These are phyloP conservation scores for Trichopus zeylanicus DNA, from an alignment of 116 monocot genomes.

Conservation along the genomic window DNA sequence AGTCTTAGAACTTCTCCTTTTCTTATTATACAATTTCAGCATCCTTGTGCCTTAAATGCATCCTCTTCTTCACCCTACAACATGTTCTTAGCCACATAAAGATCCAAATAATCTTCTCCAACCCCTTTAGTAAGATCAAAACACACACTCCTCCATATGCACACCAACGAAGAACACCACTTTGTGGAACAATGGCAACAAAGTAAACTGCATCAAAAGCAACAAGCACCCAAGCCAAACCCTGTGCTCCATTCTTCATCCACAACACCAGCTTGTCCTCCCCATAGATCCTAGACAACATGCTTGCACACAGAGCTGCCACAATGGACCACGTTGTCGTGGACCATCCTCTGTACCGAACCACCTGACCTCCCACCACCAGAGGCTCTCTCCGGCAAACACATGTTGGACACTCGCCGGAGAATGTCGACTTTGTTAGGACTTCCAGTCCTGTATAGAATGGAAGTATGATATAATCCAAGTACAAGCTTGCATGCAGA, in stretches of 20 bases:
- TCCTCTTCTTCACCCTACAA: neutral
- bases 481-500: conserved; percentile 59
- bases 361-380: conserved; percentile 51
- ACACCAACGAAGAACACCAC: neutral
- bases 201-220: conserved; percentile 39
- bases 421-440: conserved; percentile 34
- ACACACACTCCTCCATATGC: conserved; percentile 35
- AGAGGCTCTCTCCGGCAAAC: conserved; percentile 56
- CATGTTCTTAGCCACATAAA: conserved; percentile 1
- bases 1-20: too few species aligned
- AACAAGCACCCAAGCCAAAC: conserved; percentile 41
- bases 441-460: conserved; percentile 85
- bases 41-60: neutral
- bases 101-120: conserved; percentile 28
- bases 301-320: conserved; percentile 41
- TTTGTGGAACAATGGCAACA: conserved; percentile 15
- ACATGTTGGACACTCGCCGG: conserved; percentile 66
- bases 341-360: conserved; percentile 54
- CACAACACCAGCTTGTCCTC: conserved; percentile 20
- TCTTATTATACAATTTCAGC: conserved; percentile 8
- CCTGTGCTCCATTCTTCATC: conserved; percentile 31
- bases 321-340: conserved; percentile 40
- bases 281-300: conserved; percentile 40
- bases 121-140: conserved; percentile 34
- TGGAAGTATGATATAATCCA: conserved; percentile 62